Conservation (phyloP, 176 grass and related monocot genomes). For the Echinochloa phyllopogon region DNA sequence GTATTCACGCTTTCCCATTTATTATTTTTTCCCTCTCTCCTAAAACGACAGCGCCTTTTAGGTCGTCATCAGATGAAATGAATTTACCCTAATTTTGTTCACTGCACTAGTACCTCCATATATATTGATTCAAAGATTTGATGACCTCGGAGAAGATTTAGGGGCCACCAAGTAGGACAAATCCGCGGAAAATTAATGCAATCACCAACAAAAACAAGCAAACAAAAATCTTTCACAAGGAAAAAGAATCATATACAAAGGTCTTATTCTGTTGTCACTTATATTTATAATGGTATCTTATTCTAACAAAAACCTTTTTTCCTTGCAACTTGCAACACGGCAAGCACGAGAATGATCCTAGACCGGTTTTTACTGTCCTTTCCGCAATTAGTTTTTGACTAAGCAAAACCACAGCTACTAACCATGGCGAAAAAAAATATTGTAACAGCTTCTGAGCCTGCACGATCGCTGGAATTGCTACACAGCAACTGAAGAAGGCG, state of each 20-base stretch:
- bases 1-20: not conserved
- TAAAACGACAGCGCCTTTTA: not conserved
- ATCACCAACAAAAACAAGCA: not conserved
- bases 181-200: not conserved
- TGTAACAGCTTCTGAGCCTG: conserved; percentile 75
- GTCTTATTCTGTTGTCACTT: not conserved
- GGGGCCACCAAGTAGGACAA: not conserved
- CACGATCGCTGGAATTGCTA: conserved; percentile 85
- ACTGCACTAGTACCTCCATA: not conserved
- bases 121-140: not conserved
- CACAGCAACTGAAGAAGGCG: conserved; percentile 35
- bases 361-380: not conserved
- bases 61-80: not conserved
- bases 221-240: not conserved
- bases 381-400: not conserved
- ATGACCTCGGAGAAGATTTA: not conserved
- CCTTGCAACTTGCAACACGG: not conserved
- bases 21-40: not conserved
- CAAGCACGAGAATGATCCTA: not conserved
- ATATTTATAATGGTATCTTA: not conserved
- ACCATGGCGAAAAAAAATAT: not conserved
- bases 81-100: not conserved
- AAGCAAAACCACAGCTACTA: not conserved
- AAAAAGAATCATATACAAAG: not conserved
- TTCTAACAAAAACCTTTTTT: not conserved